These are phyloP conservation scores for Pseudogymnoascus sp. DNA, from an alignment of 2,329 filamentous ascomycete genomes.

Conservation along the genomic window DNA sequence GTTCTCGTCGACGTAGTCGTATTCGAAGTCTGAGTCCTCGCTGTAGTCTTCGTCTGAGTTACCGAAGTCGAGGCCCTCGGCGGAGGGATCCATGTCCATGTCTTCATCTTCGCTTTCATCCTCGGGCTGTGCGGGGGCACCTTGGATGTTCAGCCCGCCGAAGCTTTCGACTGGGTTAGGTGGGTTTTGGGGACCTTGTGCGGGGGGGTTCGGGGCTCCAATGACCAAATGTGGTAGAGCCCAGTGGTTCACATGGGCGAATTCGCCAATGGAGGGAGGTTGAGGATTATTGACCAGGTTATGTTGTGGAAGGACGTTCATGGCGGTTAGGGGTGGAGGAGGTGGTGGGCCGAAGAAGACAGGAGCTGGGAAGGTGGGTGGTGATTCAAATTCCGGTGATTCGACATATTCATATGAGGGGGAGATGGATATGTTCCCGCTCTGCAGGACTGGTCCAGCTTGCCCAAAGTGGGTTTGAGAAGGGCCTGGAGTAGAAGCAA, in stretches of 20 bases:
- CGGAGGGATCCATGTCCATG: neutral
- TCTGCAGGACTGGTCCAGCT: neutral
- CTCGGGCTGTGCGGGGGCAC: neutral
- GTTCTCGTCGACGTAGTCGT: neutral
- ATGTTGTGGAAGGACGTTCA: neutral
- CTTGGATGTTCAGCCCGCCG: neutral
- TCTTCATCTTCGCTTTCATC: neutral
- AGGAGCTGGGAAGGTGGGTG: neutral
- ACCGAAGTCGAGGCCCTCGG: neutral
- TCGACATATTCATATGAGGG: neutral
- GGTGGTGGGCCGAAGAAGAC: slow-evolving; percentile 1
- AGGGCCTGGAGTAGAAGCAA: neutral
- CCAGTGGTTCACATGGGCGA: neutral
- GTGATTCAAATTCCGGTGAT: neutral
- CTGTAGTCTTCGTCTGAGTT: slow-evolving; percentile 5
- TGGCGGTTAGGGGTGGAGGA: neutral
- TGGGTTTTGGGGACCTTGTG: neutral
- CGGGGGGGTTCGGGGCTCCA: neutral
- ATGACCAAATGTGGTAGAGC: neutral
- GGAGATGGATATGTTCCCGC: neutral
- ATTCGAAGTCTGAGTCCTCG: neutral
- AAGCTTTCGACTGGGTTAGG: neutral
- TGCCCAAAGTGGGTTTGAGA: neutral
- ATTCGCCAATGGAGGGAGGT: neutral
- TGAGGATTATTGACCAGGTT: neutral